Base-by-base conservation (phyloP, 2,329 filamentous ascomycete species). In the Colletotrichum sp. region DNA sequence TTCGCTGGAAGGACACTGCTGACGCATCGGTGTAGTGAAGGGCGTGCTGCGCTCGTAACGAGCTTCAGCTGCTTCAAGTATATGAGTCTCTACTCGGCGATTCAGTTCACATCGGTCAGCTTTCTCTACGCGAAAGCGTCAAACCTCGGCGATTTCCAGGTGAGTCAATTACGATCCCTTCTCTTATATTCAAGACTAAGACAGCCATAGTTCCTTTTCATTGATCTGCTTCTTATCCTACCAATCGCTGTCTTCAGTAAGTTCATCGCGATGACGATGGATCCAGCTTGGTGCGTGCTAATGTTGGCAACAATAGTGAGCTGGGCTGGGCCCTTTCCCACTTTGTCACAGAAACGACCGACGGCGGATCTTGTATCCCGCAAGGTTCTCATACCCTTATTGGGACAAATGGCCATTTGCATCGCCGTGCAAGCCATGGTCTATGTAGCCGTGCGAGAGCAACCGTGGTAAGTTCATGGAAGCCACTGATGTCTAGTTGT, bases 61-160 rank as follows among this genome's bases (percentile, higher is more conserved):
- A 98, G 96, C 85, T 99, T 99, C 87, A 98, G 95, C 87, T 99
- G 97, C 87, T 99, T 99, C 90, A 99, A 99, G 87, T 99, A 98
- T 86, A 99, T 99, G 98, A 98, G 95, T 80, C 86, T 99, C 78
- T 99, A 99, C 87, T 99, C 96, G 4, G 96, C 97, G n/a, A 99
- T 99, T 79, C 97, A 99, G 84, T 99, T 99, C 87, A 98, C 95
- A 9, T 95, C 95, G 1, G 98, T 99, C 81, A 98, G 94, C 89
- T 98, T 99, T 83, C 90, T 99, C 18, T 99, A 99, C 84, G 95
- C 96, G 8, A 96, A 93, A 9, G 98, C 94, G 13, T 98, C 95
- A 10, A 99, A 99, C 82, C 88, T 99, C 8, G 98, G 97, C 66
- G 97, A 99, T 84, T 99, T 99, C 82, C 97, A 99, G 85, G 91